Evolutionary conservation across 495 filamentous ascomycete genomes (phyloP).

Genomic region (Xylaria venustula): DNA sequence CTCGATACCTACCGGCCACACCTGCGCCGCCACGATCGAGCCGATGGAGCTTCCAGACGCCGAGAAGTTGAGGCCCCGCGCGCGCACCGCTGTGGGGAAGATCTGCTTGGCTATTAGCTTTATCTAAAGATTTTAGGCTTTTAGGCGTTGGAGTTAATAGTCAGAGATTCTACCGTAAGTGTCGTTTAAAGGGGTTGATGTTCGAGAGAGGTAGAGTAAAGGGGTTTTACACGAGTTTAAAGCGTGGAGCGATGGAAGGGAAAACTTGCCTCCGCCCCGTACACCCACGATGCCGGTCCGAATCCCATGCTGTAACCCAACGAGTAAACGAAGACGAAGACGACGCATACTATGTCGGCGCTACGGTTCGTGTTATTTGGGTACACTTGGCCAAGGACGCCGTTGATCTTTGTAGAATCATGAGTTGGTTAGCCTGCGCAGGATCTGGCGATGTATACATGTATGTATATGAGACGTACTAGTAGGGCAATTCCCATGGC

Average conservation of each 20-base stretch:
- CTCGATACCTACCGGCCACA: constrained; percentile 54
- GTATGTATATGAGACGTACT: constrained; percentile 28
- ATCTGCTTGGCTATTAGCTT: constrained; percentile 32
- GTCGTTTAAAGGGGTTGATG: not conserved
- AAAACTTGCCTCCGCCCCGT: constrained; percentile 50
- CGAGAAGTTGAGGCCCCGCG: constrained; percentile 51
- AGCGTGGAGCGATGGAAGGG: not conserved
- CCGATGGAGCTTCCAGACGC: constrained; percentile 50
- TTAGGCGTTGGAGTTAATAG: not conserved
- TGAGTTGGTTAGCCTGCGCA: not conserved
- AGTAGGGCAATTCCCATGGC: constrained; percentile 50
- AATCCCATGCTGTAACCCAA: constrained; percentile 57
- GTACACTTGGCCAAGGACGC: constrained; percentile 48
- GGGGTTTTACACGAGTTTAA: not conserved
- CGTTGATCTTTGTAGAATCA: constrained; percentile 42
- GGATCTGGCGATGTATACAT: too few relatives aligned
- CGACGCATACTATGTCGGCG: constrained; percentile 51
- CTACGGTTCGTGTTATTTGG: constrained; percentile 48
- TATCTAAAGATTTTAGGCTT: too few relatives aligned
- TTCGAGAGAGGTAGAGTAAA: too few relatives aligned
- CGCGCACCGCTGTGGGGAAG: constrained; percentile 52
- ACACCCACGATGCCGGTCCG: constrained; percentile 57
- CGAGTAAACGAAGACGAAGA: constrained; percentile 58
- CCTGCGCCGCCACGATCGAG: constrained; percentile 48
- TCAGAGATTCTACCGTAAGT: too few relatives aligned